Conservation (phyloP, 1,284 basidiomycete genomes). For the Cryptococcus sp. region DNA sequence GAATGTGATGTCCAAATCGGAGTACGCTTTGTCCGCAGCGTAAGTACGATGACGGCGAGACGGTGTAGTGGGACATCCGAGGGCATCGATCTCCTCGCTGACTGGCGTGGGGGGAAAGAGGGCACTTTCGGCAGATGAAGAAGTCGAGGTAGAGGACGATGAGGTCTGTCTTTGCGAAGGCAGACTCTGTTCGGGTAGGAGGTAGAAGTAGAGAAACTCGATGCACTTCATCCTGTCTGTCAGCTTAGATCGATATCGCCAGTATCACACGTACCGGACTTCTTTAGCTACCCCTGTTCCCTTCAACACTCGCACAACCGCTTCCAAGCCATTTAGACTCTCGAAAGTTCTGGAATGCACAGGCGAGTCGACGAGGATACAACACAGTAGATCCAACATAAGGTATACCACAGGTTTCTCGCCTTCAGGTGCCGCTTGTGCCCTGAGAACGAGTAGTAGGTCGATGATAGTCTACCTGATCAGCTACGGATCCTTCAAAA, state of each 20-base stretch:
- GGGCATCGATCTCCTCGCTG: conserved; percentile 3
- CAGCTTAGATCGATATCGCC: background rate
- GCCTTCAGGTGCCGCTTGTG: conserved; percentile 22
- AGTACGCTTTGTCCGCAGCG: conserved; percentile 2
- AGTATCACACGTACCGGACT: conserved; percentile 60
- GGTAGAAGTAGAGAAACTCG: conserved; percentile 87
- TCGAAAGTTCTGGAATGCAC: conserved; percentile 70
- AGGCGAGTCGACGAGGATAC: conserved; percentile 75
- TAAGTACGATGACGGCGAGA: background rate
- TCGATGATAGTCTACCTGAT: conserved; percentile 35
- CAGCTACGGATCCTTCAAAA: conserved; percentile 6
- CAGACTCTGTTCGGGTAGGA: conserved; percentile 62
- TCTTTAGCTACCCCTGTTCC: conserved; percentile 72
- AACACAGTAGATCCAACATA: conserved; percentile 74
- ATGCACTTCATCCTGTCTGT: conserved; percentile 77
- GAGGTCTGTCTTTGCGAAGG: conserved; percentile 11
- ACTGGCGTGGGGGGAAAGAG: conserved; percentile 14
- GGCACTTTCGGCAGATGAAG: conserved; percentile 16
- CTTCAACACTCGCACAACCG: conserved; percentile 75
- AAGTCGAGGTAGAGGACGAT: conserved; percentile 13
- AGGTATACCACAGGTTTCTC: conserved; percentile 54
- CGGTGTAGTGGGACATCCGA: background rate
- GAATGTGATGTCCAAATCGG: conserved; percentile 35
- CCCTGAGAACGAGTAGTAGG: conserved; percentile 34
- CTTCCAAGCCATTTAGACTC: conserved; percentile 65